Evolutionary conservation across 495 filamentous ascomycete genomes (phyloP).

Genomic region (Pyrenopolyporus hunteri): DNA sequence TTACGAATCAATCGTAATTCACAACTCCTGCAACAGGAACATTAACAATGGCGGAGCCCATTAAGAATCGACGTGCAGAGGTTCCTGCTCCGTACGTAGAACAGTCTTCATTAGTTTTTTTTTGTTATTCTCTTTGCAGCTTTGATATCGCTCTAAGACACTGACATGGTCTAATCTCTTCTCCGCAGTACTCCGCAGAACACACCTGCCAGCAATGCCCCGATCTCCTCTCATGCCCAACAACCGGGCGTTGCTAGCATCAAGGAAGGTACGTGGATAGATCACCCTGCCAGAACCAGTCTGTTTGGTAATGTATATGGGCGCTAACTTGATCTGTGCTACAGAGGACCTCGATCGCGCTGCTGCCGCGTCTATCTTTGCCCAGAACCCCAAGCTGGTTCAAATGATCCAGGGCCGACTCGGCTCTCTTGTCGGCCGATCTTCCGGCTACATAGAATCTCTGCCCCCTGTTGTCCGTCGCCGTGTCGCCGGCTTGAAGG

Average conservation of each 20-base stretch:
- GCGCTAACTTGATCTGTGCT: slow-evolving; percentile 25
- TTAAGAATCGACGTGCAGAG: slow-evolving; percentile 44
- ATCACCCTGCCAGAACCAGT: not conserved
- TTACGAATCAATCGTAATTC: slow-evolving; percentile 11
- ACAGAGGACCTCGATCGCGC: slow-evolving; percentile 89
- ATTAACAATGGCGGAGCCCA: slow-evolving; percentile 45
- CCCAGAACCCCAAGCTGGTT: slow-evolving; percentile 89
- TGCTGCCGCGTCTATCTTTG: slow-evolving; percentile 87
- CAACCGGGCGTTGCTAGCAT: slow-evolving; percentile 94
- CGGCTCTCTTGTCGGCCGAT: slow-evolving; percentile 88
- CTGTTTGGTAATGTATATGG: slow-evolving; percentile 21
- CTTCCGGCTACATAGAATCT: slow-evolving; percentile 97
- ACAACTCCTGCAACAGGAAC: slow-evolving; percentile 10
- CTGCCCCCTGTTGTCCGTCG: slow-evolving; percentile 86
- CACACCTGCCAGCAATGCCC: slow-evolving; percentile 90
- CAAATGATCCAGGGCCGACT: slow-evolving; percentile 98
- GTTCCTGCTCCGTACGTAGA: slow-evolving; percentile 41
- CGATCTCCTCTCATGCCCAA: slow-evolving; percentile 96
- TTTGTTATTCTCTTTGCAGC: too few relatives aligned
- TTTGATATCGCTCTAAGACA: slow-evolving; percentile 10
- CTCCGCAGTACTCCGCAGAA: slow-evolving; percentile 86
- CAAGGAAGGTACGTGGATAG: slow-evolving; percentile 80
- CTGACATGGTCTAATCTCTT: slow-evolving; percentile 41
- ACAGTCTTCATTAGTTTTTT: slow-evolving; percentile 9
- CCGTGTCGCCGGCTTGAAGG: slow-evolving; percentile 93